Base-by-base conservation (phyloP, 495 filamentous ascomycete species). In the Aspergillus biplanus region DNA sequence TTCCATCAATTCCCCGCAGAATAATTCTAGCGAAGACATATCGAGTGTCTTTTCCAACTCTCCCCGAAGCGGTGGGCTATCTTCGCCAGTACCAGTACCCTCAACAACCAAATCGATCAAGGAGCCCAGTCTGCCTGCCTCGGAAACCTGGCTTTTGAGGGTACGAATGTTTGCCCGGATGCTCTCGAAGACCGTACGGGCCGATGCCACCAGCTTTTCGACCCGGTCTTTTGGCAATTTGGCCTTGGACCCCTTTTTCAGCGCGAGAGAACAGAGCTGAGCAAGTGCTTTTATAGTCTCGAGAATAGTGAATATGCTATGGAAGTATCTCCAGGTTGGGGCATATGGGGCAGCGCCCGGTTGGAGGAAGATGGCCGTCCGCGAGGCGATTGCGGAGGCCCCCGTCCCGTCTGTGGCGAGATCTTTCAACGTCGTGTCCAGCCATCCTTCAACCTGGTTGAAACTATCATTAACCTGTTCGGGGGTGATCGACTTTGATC, bases 1-100 rank as follows among this genome's bases (percentile, higher is more conserved):
- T 53, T 82, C 78, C 72, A 76, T 79, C 67, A 82, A 61, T 47
- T 75, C 68, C 21, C 74, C 78, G 57, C 73, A 78, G 65, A 80
- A 79, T 42, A 81, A 15, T 59, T 82, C 80, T 52, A 81, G 55
- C 6, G 67, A 68, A 21, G 76, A 70, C 47, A 64, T 65, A 35
- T 80, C 75, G 39, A 80, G 37, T 18, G 69, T 70, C n/a, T 72
- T 64, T 18, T 76, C 70, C 7, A 81, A 37, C 18, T 71, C 70
- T 8, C 66, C 58, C 12, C 70, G 71, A 46, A 78, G 71, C 34
- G 75, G 68, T n/a, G 70, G 53, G 7, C 65, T 62, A 46, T 75
- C 72, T 50, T 68, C 63, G 9, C 62, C 58, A 18, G 63, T 62
- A 13, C 67, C 56, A 21, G 67, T 64, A 33, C 78, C 75, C 27